phyloP scores from a whole-genome alignment of 257 asterid species.

The Solanum chiquidenum region DNA sequence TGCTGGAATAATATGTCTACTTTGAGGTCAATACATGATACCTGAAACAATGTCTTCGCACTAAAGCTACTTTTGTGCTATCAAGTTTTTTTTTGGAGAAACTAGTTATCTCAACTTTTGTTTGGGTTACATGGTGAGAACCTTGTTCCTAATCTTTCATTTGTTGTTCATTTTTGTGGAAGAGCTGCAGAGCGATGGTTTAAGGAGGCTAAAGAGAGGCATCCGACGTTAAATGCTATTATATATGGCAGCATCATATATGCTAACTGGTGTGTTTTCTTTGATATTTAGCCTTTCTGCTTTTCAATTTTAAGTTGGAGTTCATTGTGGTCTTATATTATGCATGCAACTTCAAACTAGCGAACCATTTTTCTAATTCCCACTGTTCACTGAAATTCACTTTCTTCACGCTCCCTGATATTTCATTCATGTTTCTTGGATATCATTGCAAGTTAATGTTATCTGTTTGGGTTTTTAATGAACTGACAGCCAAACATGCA shows the following conservation, averaged over 20 bases:
- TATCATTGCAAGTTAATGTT: constrained; percentile 3
- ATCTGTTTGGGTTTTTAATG: constrained; percentile 1
- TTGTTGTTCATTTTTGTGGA: constrained; percentile 28
- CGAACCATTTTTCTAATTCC: neutral
- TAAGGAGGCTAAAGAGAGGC: constrained; percentile 75
- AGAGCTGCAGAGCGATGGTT: constrained; percentile 97
- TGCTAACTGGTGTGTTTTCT: constrained; percentile 63
- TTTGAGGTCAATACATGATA: neutral
- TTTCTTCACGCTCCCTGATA: neutral
- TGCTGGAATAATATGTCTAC: neutral
- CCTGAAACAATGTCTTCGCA: neutral
- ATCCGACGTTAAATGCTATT: constrained; percentile 53
- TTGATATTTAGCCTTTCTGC: neutral
- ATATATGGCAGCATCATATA: constrained; percentile 88
- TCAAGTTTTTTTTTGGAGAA: neutral
- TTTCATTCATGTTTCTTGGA: neutral
- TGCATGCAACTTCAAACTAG: neutral
- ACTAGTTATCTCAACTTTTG: neutral
- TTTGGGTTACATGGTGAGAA: neutral
- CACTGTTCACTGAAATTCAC: neutral
- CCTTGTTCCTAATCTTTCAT: neutral
- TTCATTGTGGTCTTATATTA: neutral
- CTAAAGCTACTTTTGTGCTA: neutral
- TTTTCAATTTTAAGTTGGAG: neutral
- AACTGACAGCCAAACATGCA: constrained; percentile 55